A percentile compares a stretch with the other conserved stretches of the same genome.
phyloP scores from a whole-genome alignment of 1,284 basidiomycete species.

The Puccinia polysora region DNA sequence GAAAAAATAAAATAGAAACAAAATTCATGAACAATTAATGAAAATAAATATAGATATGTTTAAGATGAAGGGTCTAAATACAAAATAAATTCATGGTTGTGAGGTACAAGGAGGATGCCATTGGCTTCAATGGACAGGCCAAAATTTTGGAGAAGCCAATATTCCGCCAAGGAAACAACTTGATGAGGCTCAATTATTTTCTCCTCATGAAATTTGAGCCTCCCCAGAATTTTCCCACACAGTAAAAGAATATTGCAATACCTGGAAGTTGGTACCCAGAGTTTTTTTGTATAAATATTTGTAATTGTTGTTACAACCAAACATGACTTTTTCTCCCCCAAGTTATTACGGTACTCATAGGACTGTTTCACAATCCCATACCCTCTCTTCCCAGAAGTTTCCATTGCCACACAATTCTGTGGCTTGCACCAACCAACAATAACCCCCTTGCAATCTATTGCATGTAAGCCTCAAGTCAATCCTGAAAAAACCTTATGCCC shows the following conservation, averaged over 20 bases:
- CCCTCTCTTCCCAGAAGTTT: background rate
- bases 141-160: background rate
- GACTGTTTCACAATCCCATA: background rate
- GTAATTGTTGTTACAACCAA: background rate
- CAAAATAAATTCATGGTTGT: background rate
- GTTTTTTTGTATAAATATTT: slow-evolving; percentile 3
- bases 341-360: background rate
- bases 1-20: background rate
- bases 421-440: no score
- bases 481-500: background rate
- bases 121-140: background rate
- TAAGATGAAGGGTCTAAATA: no score
- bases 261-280: background rate
- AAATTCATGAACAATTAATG: background rate
- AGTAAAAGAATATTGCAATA: background rate
- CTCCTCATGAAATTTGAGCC: background rate
- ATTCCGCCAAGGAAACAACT: background rate
- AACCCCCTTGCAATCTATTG: no score
- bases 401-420: background rate
- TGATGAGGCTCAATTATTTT: background rate
- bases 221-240: background rate
- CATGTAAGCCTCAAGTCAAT: background rate
- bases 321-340: background rate
- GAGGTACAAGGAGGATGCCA: slow-evolving; percentile 1
- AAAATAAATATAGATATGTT: no score